Evolutionary conservation across 2,329 filamentous ascomycete genomes (phyloP).

Genomic region (Pestalotiopsis sp.): DNA sequence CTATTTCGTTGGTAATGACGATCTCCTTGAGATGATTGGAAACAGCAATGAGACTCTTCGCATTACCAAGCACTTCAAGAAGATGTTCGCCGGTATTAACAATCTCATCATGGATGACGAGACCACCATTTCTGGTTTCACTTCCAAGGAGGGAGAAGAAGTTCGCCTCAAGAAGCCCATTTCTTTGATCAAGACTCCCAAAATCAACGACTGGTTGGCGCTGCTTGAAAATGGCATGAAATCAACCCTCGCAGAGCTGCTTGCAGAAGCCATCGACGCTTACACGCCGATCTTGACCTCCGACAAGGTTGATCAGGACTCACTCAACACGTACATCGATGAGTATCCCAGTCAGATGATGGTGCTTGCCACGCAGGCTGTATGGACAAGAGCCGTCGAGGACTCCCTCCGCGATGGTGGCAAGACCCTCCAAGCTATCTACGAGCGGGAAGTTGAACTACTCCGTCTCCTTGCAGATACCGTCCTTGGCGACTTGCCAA

Average conservation of each 20-base stretch:
- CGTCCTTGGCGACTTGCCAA: slow-evolving; percentile 85
- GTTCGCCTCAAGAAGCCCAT: slow-evolving; percentile 89
- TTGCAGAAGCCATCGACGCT: slow-evolving; percentile 82
- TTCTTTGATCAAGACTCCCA: slow-evolving; percentile 88
- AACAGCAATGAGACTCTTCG: slow-evolving; percentile 97
- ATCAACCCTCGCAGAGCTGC: slow-evolving; percentile 83
- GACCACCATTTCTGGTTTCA: slow-evolving; percentile 85
- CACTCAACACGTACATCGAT: slow-evolving; percentile 79
- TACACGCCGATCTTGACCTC: slow-evolving; percentile 80
- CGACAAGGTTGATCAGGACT: slow-evolving; percentile 68
- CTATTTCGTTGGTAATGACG: slow-evolving; percentile 99
- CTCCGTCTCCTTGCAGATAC: slow-evolving; percentile 85
- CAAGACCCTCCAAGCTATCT: slow-evolving; percentile 68
- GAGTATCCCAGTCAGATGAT: slow-evolving; percentile 92
- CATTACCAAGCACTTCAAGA: slow-evolving; percentile 98
- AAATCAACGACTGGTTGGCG: slow-evolving; percentile 99
- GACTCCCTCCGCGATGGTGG: slow-evolving; percentile 74
- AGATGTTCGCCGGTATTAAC: slow-evolving; percentile 98
- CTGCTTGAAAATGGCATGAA: slow-evolving; percentile 94
- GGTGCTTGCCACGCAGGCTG: slow-evolving; percentile 89
- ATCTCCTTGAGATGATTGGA: slow-evolving; percentile 97
- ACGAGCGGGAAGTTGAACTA: slow-evolving; percentile 81
- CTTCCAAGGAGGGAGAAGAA: slow-evolving; percentile 91
- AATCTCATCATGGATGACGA: slow-evolving; percentile 92
- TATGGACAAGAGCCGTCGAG: slow-evolving; percentile 90